Conservation (phyloP, 768 basidiomycete genomes). For the Suillus fuscotomentosus region DNA sequence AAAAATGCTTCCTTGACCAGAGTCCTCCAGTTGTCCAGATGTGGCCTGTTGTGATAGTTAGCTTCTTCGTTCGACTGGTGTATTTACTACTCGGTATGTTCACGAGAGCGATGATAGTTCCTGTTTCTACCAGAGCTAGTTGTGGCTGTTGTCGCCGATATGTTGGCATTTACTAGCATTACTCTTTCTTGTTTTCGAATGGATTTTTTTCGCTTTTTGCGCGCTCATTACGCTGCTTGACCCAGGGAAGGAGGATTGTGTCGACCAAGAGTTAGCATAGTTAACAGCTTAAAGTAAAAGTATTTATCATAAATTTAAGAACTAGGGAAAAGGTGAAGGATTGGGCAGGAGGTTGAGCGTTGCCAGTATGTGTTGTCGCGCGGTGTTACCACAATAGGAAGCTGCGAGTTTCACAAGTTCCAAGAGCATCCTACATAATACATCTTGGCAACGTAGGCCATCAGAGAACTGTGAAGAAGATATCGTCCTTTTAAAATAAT, state of each 20-base stretch:
- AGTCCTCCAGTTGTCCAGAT: background rate
- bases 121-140: background rate
- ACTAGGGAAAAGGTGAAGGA: background rate
- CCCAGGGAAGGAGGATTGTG: background rate
- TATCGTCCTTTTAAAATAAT: background rate
- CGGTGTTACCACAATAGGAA: background rate
- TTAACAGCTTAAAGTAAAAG: background rate
- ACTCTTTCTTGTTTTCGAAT: background rate
- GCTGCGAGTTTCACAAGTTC: background rate
- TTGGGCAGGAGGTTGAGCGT: no score
- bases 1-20: background rate
- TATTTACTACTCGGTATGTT: background rate
- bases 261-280: background rate
- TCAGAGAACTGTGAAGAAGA: no score
- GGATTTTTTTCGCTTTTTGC: background rate
- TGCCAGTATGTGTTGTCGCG: no score
- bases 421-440: background rate
- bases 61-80: background rate
- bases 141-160: background rate
- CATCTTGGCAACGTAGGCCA: background rate
- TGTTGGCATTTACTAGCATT: background rate
- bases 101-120: background rate
- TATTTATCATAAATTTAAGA: background rate
- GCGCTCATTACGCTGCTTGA: background rate
- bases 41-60: background rate